Base-by-base conservation (phyloP, 768 basidiomycete genomes). In the Suillus clintonianus region DNA sequence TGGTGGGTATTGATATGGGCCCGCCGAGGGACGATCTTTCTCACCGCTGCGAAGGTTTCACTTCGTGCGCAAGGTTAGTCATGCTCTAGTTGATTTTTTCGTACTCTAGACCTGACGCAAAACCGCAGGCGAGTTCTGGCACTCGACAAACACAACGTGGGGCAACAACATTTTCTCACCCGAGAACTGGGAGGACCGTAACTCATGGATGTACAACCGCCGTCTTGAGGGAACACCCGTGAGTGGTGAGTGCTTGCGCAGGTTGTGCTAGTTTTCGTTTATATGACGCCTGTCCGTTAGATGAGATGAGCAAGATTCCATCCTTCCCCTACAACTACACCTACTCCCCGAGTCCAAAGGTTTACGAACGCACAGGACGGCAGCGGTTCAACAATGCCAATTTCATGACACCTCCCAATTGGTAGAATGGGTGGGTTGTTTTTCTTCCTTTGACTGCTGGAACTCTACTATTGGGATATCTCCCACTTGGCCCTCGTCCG, bases 281-380 rank as follows among this genome's bases (percentile, higher is more conserved):
- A 22, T 15, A 6, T 47, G 30, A 45, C 39, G 15, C 11, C 7
- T 27, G 22, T 10, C 15, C 37, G 2, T n/a, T 64, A 43, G 36
- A 15, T 0, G 71, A 65, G 41, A 27, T 47, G 13, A 50, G 2
- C 14, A 1, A 43, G n/a, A 6, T 27, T 11, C 11, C 56, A 13
- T 17, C 61, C 5, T 14, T 62, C 11, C 15, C 17, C 2, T 98
- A 95, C 75, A 79, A 91, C 73, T 97, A 80, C 81, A 75, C 80
- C 32, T 98, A 98, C 74, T 76, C 85, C 62, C 92, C 94, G n/a
- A 75, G 85, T 69, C 71, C 79, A 83, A 88, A 5, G 80, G 86
- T 51, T n/a, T n/a, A 87, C 92, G 60, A 97, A 97, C 70, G 97
- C 97, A 2, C 95, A 98, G 77, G 97, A 98, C 68, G 97, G 97